phyloP scores from a whole-genome alignment of 2,329 filamentous ascomycete genomes.

The Aspergillus latus region DNA sequence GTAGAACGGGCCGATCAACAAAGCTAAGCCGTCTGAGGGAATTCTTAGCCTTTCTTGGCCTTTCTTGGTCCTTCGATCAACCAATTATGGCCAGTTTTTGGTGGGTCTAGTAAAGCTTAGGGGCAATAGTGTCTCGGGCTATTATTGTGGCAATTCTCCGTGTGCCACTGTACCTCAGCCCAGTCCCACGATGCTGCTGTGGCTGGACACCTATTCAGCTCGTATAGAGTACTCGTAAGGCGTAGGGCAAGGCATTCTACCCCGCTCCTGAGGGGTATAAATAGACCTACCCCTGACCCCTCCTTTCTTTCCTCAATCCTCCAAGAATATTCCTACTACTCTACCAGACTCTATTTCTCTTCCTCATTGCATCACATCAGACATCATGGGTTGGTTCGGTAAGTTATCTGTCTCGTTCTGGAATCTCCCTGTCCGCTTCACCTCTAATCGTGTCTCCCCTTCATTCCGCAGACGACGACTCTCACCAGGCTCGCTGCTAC shows the following conservation, averaged over 20 bases:
- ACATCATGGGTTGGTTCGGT: conserved; percentile 23
- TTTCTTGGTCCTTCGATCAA: neutral
- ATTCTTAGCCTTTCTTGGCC: neutral
- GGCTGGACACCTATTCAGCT: no score
- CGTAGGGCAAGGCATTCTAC: neutral
- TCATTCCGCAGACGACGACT: conserved; percentile 5
- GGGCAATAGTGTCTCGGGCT: neutral
- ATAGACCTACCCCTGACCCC: neutral
- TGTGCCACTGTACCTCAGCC: neutral
- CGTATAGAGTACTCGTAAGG: neutral
- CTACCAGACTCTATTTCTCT: neutral
- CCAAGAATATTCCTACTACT: neutral
- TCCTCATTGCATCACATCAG: neutral
- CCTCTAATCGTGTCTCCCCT: neutral
- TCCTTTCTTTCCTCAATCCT: neutral
- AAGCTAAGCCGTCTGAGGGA: neutral
- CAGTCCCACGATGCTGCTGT: neutral
- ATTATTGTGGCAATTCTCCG: neutral
- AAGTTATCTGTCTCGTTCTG: neutral
- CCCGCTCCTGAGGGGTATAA: neutral
- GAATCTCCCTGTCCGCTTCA: no score
- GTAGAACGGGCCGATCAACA: neutral
- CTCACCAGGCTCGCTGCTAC: conserved; percentile 13
- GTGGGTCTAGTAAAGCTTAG: neutral
- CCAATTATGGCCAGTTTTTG: neutral